Percentiles rank a stretch among this genome's conserved stretches.
These are phyloP conservation scores for Saccharum spontaneum DNA, from an alignment of 176 grass and related monocot genomes.

Conservation along the genomic window DNA sequence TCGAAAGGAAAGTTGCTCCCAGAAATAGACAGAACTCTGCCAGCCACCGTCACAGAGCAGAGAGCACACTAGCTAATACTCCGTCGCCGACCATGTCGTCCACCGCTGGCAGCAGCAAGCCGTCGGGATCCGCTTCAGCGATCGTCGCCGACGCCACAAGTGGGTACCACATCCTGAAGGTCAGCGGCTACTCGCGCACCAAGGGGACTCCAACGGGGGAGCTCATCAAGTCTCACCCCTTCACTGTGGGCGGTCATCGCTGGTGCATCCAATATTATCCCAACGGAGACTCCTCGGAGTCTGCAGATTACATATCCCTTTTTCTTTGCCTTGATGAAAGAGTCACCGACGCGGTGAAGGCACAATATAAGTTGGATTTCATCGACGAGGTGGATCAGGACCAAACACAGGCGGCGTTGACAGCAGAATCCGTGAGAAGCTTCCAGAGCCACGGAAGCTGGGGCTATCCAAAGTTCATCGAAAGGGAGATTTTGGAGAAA, in stretches of 20 bases:
- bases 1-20: no score
- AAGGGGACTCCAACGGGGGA: neutral
- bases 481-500: neutral
- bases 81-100: no score
- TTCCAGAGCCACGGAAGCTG: neutral
- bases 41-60: no score
- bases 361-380: neutral
- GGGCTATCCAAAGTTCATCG: neutral
- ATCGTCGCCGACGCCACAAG: neutral
- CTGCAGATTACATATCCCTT: neutral
- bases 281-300: neutral
- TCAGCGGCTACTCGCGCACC: neutral
- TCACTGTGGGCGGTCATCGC: neutral
- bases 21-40: no score
- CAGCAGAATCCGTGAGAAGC: neutral
- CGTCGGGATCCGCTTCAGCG: neutral
- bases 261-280: conserved; percentile 4
- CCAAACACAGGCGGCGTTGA: neutral
- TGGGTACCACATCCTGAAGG: neutral
- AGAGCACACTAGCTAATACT: no score
- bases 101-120: no score
- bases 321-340: neutral
- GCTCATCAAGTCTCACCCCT: neutral
- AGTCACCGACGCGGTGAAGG: no score
- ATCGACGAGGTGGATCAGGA: neutral